These are phyloP conservation scores for Stemphylium vesicarium DNA, from an alignment of 2,329 filamentous ascomycete genomes.

Conservation along the genomic window DNA sequence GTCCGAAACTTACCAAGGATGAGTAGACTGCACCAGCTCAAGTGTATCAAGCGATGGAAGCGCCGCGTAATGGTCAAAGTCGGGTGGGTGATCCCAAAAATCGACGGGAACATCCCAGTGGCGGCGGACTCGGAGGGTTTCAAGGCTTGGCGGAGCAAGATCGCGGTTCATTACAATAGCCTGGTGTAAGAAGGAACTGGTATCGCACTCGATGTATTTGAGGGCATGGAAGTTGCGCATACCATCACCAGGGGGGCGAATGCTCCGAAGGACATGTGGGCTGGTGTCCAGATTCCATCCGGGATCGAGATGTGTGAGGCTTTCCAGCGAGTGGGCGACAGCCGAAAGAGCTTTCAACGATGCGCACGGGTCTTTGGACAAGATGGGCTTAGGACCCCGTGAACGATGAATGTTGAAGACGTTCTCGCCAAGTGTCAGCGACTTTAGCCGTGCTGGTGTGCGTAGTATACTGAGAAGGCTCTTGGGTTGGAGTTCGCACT, in stretches of 20 bases:
- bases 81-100: slow-evolving; percentile 39
- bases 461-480: slow-evolving; percentile 34
- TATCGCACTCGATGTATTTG: slow-evolving; percentile 38
- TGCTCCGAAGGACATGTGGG: slow-evolving; percentile 21
- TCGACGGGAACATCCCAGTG: slow-evolving; percentile 26
- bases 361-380: slow-evolving; percentile 22
- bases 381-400: slow-evolving; percentile 15
- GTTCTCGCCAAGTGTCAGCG: slow-evolving; percentile 45
- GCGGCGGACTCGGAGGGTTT: slow-evolving; percentile 35
- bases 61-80: slow-evolving; percentile 30
- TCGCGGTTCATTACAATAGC: slow-evolving; percentile 33
- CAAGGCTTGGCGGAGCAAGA: slow-evolving; percentile 38
- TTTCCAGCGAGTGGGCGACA: slow-evolving; percentile 43
- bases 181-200: slow-evolving; percentile 39
- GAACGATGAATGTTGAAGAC: slow-evolving; percentile 32
- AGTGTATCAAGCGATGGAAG: slow-evolving; percentile 35
- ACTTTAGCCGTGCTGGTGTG: slow-evolving; percentile 38
- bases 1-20: slow-evolving; percentile 9
- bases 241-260: slow-evolving; percentile 30
- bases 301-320: slow-evolving; percentile 37
- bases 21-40: slow-evolving; percentile 36
- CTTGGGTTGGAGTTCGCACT: slow-evolving; percentile 38
- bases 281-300: slow-evolving; percentile 23
- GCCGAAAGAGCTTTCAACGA: slow-evolving; percentile 34
- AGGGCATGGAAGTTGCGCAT: slow-evolving; percentile 41